phyloP scores from a whole-genome alignment of 208 protist species.

The Wallacemonas sp. region DNA sequence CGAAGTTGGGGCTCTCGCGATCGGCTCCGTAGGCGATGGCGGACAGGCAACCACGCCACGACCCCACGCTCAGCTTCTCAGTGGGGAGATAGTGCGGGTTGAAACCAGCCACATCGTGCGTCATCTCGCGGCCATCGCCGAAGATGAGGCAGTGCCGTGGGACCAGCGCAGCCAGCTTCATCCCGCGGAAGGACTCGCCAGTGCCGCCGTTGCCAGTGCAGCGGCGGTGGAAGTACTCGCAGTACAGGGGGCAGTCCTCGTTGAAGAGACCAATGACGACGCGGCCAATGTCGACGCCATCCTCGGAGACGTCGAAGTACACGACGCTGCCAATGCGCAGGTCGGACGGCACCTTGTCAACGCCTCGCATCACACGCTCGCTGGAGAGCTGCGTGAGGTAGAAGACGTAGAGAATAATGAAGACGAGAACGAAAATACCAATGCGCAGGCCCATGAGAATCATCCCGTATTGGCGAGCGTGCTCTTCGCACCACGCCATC shows the following conservation, averaged over 20 bases:
- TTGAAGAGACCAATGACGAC: slow-evolving; percentile 87
- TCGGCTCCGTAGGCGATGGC: slow-evolving; percentile 76
- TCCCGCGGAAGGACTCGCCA: slow-evolving; percentile 80
- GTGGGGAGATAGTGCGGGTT: slow-evolving; percentile 74
- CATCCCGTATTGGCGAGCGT: slow-evolving; percentile 73
- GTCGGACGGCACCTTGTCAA: slow-evolving; percentile 81
- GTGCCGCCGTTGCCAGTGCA: slow-evolving; percentile 78
- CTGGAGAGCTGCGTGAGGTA: slow-evolving; percentile 79
- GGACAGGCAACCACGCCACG: slow-evolving; percentile 81
- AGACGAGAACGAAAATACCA: slow-evolving; percentile 66
- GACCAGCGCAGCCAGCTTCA: slow-evolving; percentile 71
- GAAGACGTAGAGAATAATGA: slow-evolving; percentile 84
- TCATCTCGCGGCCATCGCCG: slow-evolving; percentile 81
- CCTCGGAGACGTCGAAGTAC: slow-evolving; percentile 87
- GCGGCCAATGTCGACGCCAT: slow-evolving; percentile 77
- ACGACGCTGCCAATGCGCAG: slow-evolving; percentile 87
- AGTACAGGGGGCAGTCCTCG: slow-evolving; percentile 88
- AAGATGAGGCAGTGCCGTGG: slow-evolving; percentile 82
- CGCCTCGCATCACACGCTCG: slow-evolving; percentile 78
- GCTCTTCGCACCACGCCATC: slow-evolving; percentile 90
- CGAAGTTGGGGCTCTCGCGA: slow-evolving; percentile 86
- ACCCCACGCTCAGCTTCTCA: slow-evolving; percentile 63
- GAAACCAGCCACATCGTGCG: slow-evolving; percentile 75
- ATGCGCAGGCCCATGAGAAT: slow-evolving; percentile 64
- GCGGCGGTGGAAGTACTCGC: slow-evolving; percentile 87